Percentiles rank a stretch among this genome's conserved stretches.
phyloP scores from a whole-genome alignment of 2,329 filamentous ascomycete species.

The Hypocrella siamensis region DNA sequence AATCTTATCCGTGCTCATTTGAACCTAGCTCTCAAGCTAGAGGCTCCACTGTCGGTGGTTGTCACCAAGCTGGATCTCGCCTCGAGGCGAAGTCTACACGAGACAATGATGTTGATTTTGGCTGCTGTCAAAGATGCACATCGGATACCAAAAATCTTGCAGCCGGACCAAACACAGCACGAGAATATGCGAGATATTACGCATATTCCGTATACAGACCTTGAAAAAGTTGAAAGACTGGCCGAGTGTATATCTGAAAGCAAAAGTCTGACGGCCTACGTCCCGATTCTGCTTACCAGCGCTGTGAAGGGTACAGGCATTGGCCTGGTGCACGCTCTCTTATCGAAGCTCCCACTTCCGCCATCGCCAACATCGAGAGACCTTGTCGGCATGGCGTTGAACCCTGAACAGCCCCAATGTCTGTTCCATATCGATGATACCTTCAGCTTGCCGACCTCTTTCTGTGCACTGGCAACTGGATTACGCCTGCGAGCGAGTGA shows the following conservation, averaged over 20 bases:
- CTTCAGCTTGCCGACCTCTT: slow-evolving; percentile 57
- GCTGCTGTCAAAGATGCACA: slow-evolving; percentile 63
- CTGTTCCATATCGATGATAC: slow-evolving; percentile 88
- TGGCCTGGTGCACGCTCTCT: slow-evolving; percentile 63
- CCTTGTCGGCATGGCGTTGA: slow-evolving; percentile 36
- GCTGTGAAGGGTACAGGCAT: slow-evolving; percentile 75
- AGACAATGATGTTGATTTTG: slow-evolving; percentile 57
- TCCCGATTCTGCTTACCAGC: slow-evolving; percentile 81
- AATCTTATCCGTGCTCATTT: slow-evolving; percentile 70
- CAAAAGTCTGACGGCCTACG: slow-evolving; percentile 30
- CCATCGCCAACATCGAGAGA: slow-evolving; percentile 34
- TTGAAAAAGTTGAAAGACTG: slow-evolving; percentile 39
- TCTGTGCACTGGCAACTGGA: slow-evolving; percentile 14
- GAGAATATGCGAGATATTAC: slow-evolving; percentile 42
- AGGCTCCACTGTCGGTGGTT: slow-evolving; percentile 61
- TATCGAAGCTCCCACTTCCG: slow-evolving; percentile 61
- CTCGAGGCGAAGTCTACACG: slow-evolving; percentile 53
- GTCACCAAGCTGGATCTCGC: slow-evolving; percentile 88
- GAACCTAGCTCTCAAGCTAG: slow-evolving; percentile 67
- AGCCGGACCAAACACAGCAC: slow-evolving; percentile 30
- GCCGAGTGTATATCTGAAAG: slow-evolving; percentile 32
- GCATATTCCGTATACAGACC: slow-evolving; percentile 36
- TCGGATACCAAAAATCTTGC: slow-evolving; percentile 59
- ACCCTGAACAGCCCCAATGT: slow-evolving; percentile 42
- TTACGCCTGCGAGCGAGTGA: slow-evolving; percentile 17